Conservation (phyloP, 805 yeast genomes). For the Saccharomycopsis schoenii region DNA sequence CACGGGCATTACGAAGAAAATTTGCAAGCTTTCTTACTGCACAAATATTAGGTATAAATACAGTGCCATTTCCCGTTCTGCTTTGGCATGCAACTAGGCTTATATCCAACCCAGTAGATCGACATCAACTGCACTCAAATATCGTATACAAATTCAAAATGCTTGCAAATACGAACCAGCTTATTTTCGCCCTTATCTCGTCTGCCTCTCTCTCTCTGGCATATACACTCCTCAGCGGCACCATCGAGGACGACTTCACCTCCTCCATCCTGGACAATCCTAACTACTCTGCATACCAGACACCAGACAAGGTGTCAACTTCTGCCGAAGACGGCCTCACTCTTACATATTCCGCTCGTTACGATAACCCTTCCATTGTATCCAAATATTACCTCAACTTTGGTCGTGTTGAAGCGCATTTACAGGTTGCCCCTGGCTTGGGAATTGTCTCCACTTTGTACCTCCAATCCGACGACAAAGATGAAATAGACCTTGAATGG, state of each 20-base stretch:
- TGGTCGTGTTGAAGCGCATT: conserved; percentile 67
- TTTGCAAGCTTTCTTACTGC: background rate
- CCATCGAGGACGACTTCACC: background rate
- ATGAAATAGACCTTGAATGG: conserved; percentile 87
- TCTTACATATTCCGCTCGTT: conserved; percentile 49
- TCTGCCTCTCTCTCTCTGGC: background rate
- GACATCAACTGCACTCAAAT: too few relatives aligned
- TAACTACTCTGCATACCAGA: background rate
- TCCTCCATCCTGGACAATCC: background rate
- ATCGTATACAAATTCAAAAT: background rate
- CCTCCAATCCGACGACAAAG: conserved; percentile 56
- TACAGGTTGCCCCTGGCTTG: conserved; percentile 64
- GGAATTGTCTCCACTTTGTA: conserved; percentile 79
- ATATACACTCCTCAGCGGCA: background rate
- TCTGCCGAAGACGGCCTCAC: conserved; percentile 48
- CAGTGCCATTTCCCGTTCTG: background rate
- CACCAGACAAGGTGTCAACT: conserved; percentile 20
- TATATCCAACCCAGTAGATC: too few relatives aligned
- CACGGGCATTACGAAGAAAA: too few relatives aligned
- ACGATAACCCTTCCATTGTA: conserved; percentile 68
- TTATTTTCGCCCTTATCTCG: background rate
- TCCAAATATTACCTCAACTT: conserved; percentile 83
- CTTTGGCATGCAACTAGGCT: too few relatives aligned
- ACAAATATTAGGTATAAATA: too few relatives aligned
- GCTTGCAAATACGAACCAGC: background rate